Conservation (phyloP, 1,284 basidiomycete genomes). For the Cryptococcus floricola region DNA sequence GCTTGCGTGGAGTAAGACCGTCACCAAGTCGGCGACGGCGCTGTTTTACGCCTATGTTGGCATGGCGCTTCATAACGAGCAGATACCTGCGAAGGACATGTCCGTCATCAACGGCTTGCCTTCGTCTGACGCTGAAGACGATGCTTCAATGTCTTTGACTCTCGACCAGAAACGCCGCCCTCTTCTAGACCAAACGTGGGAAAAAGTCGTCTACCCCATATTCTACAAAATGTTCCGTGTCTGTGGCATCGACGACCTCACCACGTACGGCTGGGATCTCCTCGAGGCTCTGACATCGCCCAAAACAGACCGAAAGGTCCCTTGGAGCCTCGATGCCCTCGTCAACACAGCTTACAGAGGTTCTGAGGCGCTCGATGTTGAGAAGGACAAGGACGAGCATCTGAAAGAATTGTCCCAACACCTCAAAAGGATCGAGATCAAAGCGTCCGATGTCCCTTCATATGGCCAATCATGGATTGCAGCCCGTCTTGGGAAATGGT, state of each 20-base stretch:
- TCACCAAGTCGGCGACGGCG: slow-evolving; percentile 23
- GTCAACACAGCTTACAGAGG: slow-evolving; percentile 26
- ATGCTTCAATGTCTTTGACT: slow-evolving; percentile 14
- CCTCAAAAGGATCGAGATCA: slow-evolving; percentile 24
- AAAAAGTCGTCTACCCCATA: slow-evolving; percentile 35
- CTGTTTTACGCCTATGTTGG: slow-evolving; percentile 44
- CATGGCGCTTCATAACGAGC: slow-evolving; percentile 32
- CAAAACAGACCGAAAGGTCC: not conserved
- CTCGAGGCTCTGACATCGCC: slow-evolving; percentile 33
- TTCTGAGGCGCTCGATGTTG: slow-evolving; percentile 25
- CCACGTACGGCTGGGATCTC: slow-evolving; percentile 37
- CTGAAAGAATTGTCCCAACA: slow-evolving; percentile 11
- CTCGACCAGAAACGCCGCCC: slow-evolving; percentile 24
- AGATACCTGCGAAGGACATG: slow-evolving; percentile 33
- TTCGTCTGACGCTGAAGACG: slow-evolving; percentile 34
- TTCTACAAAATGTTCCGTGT: slow-evolving; percentile 27
- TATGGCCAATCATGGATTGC: slow-evolving; percentile 40
- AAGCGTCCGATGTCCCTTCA: slow-evolving; percentile 30
- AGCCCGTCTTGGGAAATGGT: slow-evolving; percentile 30
- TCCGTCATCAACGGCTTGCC: slow-evolving; percentile 29
- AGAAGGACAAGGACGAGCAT: slow-evolving; percentile 15
- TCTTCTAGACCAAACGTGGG: slow-evolving; percentile 34
- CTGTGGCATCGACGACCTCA: slow-evolving; percentile 37
- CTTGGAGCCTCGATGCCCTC: slow-evolving; percentile 30
- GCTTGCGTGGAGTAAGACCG: slow-evolving; percentile 31